phyloP scores from a whole-genome alignment of 225 moss, liverwort and hornwort genomes.

The Bryum argenteum region DNA sequence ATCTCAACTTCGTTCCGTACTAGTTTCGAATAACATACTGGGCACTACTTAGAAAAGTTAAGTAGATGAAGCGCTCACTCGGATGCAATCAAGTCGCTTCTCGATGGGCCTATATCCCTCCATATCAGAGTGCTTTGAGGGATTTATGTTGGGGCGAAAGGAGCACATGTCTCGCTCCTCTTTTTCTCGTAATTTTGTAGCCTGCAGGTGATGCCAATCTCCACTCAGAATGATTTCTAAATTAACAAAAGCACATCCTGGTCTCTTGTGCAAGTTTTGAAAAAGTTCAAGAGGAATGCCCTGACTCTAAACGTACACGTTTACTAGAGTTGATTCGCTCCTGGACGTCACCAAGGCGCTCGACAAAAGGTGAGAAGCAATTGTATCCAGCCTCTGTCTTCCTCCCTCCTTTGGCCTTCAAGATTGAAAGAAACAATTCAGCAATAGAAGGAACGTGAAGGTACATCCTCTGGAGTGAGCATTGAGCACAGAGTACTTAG shows the following conservation, averaged over 20 bases:
- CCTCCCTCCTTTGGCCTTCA: constrained; percentile 68
- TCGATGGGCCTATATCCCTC: constrained; percentile 74
- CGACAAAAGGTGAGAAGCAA: constrained; percentile 66
- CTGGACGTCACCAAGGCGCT: constrained; percentile 67
- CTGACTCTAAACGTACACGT: constrained; percentile 49
- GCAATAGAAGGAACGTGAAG: constrained; percentile 1
- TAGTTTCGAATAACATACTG: not conserved
- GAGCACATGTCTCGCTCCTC: constrained; percentile 85
- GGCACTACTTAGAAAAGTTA: not conserved
- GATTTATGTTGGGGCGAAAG: constrained; percentile 72
- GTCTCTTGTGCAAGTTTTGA: constrained; percentile 18
- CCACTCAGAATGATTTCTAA: constrained; percentile 15
- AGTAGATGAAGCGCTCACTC: constrained; percentile 42
- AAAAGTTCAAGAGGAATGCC: constrained; percentile 18
- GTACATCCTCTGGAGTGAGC: constrained; percentile 9
- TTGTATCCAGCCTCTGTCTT: constrained; percentile 58
- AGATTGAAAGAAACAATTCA: constrained; percentile 32
- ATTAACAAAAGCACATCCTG: not conserved
- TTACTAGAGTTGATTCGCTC: constrained; percentile 67
- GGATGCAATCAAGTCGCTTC: constrained; percentile 66
- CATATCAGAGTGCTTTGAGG: constrained; percentile 62
- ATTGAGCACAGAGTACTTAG: constrained; percentile 7
- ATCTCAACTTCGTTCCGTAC: too few relatives aligned
- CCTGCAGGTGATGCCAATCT: constrained; percentile 42
- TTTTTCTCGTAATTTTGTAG: constrained; percentile 75